Conservation (phyloP, 2,329 filamentous ascomycete species). For the Colletotrichum liaoningense region DNA sequence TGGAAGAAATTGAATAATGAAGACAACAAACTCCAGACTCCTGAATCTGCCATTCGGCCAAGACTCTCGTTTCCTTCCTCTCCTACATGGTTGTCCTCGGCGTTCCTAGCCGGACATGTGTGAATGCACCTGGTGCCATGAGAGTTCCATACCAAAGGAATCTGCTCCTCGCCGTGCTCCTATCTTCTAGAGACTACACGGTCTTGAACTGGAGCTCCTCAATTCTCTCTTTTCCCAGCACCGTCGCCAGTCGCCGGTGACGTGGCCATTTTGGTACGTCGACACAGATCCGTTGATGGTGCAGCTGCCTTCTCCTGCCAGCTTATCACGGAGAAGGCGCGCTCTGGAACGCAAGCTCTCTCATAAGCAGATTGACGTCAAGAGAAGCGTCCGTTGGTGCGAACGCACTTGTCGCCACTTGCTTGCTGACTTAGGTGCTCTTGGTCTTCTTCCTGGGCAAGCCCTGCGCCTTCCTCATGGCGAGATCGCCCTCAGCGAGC, state of each 20-base stretch:
- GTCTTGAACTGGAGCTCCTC: neutral
- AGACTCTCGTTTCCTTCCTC: neutral
- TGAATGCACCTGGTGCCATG: slow-evolving; percentile 10
- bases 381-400: neutral
- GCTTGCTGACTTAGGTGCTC: slow-evolving; percentile 10
- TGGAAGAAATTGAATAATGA: neutral
- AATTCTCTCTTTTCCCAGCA: neutral
- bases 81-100: neutral
- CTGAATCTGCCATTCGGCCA: slow-evolving; percentile 12
- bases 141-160: neutral
- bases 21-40: slow-evolving; percentile 25
- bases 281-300: neutral
- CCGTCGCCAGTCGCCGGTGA: neutral
- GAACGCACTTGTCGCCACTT: neutral
- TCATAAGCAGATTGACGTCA: neutral
- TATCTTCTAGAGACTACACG: neutral
- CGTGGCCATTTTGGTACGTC: neutral
- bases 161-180: neutral
- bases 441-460: slow-evolving; percentile 58
- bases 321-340: neutral
- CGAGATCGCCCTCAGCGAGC: slow-evolving; percentile 90
- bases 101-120: slow-evolving; percentile 11
- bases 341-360: neutral
- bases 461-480: slow-evolving; percentile 66
- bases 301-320: neutral